phyloP scores from a whole-genome alignment of 768 basidiomycete species.

The Royoungia palumana region DNA sequence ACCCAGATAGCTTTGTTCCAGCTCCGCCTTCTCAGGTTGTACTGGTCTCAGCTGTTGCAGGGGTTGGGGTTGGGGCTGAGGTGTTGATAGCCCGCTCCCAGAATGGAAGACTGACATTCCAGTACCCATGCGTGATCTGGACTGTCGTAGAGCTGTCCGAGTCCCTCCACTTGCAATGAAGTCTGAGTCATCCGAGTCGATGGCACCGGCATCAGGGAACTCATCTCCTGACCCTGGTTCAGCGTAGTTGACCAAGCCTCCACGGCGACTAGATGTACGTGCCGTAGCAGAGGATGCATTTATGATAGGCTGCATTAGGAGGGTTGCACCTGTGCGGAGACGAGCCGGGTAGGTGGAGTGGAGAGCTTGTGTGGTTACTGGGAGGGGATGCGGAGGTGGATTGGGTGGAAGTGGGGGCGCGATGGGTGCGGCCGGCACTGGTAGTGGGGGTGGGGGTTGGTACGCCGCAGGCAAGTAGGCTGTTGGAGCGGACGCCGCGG shows the following conservation, averaged over 20 bases:
- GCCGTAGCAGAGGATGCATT: conserved; percentile 39
- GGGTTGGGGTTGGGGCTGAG: conserved; percentile 28
- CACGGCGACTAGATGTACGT: conserved; percentile 54
- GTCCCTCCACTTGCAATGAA: conserved; percentile 66
- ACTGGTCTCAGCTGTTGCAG: conserved; percentile 17
- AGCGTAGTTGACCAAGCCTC: conserved; percentile 79
- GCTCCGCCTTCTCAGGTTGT: conserved; percentile 49
- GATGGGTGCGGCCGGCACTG: conserved; percentile 24
- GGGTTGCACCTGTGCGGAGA: conserved; percentile 84
- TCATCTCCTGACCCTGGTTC: conserved; percentile 85
- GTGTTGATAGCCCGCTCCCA: conserved; percentile 40
- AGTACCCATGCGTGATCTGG: conserved; percentile 40
- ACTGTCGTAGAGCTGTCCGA: conserved; percentile 52
- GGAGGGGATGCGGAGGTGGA: conserved; percentile 54
- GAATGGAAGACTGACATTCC: conserved; percentile 58
- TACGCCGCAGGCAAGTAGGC: conserved; percentile 38
- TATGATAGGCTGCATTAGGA: conserved; percentile 86
- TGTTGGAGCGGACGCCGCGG: conserved; percentile 35
- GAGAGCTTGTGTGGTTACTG: conserved; percentile 64
- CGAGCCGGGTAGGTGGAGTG: conserved; percentile 84
- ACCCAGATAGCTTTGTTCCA: conserved; percentile 90
- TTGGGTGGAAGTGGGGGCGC: conserved; percentile 39
- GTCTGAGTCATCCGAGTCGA: conserved; percentile 84
- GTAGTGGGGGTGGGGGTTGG: conserved; percentile 33
- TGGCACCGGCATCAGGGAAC: conserved; percentile 72